Base-by-base conservation (phyloP, 768 basidiomycete genomes). In the Panellus pusillus region DNA sequence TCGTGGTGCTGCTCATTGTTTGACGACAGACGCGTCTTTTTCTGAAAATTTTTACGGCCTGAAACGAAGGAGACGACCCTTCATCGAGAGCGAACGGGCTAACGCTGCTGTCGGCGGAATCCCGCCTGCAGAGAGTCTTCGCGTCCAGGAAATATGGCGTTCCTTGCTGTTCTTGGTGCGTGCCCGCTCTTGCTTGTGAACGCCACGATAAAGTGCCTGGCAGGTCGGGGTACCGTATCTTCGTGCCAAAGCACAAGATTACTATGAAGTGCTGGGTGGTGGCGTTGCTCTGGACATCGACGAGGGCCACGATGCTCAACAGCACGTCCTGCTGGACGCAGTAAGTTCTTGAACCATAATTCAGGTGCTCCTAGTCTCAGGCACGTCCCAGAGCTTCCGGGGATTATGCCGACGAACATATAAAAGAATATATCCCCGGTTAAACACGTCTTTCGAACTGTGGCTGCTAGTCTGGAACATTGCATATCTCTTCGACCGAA, bases 31-130 rank as follows among this genome's bases (percentile, higher is more conserved):
- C 70, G 91, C 95, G 18, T 93, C 93, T 1, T 95, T 98, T 65
- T 79, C 96, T 5, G 96, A 98, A 70, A 90, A 96, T 63, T 98
- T 99, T 67, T 98, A 98, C 70, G 92, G 92, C 0, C 71, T 99
- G 43, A 93, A 93, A 66, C 74, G 94, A 39, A 77, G 92, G 53
- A 74, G 89, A 35, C 76, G 79, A 52, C 87, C 90, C 4, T 80
- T 81, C 62, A 83, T 91, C 58, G 80, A 86, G 57, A 83, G 82
- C 2, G 82, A 87, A 38, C 79, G 89, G 50, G 80, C 86, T 1
- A 72, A 74, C 39, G 80, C 80, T 24, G 90, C 89, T 37, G 84
- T 88, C 9, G 85, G 82, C 12, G 82, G 84, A 3, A 70, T 85
- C 29, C 81, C 84, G 11, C 63, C 72, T 3, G 84, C 83, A 62